Base-by-base conservation (phyloP, 2,329 filamentous ascomycete genomes). In the Pseudogymnoascus sp. region DNA sequence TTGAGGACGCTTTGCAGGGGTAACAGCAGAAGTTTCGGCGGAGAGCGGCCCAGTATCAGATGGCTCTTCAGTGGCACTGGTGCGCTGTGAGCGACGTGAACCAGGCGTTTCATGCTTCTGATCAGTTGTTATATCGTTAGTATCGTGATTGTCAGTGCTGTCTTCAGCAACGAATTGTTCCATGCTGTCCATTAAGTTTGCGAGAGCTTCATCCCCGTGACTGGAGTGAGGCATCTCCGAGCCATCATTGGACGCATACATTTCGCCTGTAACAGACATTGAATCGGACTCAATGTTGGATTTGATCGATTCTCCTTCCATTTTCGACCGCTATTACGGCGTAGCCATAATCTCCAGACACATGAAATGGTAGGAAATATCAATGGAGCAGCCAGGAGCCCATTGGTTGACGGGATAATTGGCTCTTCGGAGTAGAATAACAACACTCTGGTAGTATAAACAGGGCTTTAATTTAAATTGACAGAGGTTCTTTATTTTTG, bases 91-190 rank as follows among this genome's bases (percentile, higher is more conserved):
- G 49, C 49, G 49, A 14, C 49, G 49, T 21, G 28, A 56, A 34
- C 49, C 28, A 56, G 16, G 49, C 49, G 16, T 56, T n/a, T 56
- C 49, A 34, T 56, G 28, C n/a, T 56, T 56, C 49, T 56, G 49
- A 56, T 56, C 49, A 34, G 23, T 34, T 34, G 49, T 2, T 28
- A 16, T 5, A 56, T 56, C 28, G 28, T 56, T 56, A 56, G 49
- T n/a, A 56, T 56, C 7, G 18, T 56, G 1, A 56, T 34, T 12
- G 46, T 5, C 28, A 56, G 28, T 34, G 25, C 28, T 34, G 16
- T 56, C 49, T 7, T 56, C 49, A 7, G 49, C 49, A 34, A 56
- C 49, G 5, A 56, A 56, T 56, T 56, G 28, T 21, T 56, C 49
- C 49, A 56, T 56, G 49, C 49, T 34, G 49, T 56, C 28, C 49